Evolutionary conservation across 148 eudicot species (phyloP).

Genomic region (Nepenthes mirabilis): DNA sequence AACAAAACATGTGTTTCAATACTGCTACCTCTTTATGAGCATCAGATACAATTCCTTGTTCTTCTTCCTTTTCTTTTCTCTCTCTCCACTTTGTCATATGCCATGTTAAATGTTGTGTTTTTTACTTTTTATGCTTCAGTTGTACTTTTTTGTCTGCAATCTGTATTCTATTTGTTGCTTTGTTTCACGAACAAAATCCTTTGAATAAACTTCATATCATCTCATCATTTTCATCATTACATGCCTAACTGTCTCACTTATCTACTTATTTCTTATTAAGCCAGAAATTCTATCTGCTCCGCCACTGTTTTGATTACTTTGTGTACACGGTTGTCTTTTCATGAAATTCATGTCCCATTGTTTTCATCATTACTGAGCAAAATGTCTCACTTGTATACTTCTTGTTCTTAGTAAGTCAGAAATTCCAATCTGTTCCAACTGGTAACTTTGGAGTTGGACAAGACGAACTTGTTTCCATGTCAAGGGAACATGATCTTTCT

Average conservation of each 20-base stretch:
- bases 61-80: no score
- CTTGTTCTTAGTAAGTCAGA: conserved; percentile 16
- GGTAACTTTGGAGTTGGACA: conserved; percentile 46
- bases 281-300: conserved; percentile 15
- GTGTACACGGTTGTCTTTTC: no score
- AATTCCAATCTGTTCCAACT: conserved; percentile 15
- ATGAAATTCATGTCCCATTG: no score
- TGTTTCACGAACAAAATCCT: not conserved
- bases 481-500: conserved; percentile 61
- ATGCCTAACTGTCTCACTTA: not conserved
- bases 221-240: not conserved
- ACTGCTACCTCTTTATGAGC: not conserved
- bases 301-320: no score
- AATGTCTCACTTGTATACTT: not conserved
- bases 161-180: not conserved
- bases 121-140: no score
- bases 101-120: no score
- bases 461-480: conserved; percentile 52
- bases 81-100: no score
- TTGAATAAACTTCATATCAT: not conserved
- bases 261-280: conserved; percentile 15
- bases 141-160: no score
- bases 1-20: not conserved
- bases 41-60: no score
- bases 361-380: not conserved